Conservation (phyloP, 805 yeast genomes). For the Wickerhamomyces canadensis region DNA sequence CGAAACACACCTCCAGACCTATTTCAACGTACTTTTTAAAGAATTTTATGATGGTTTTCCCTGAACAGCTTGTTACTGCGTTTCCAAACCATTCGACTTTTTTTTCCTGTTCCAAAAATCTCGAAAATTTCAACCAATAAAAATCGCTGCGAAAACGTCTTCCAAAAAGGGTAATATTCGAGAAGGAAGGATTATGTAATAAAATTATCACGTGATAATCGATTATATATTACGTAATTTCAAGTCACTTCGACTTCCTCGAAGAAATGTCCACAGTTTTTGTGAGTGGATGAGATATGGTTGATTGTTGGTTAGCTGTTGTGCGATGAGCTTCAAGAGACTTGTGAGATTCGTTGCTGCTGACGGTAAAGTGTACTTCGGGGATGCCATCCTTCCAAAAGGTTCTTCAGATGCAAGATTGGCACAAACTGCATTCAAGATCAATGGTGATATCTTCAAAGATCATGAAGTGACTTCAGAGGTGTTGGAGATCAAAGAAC, state of each 20-base stretch:
- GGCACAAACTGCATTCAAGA: slow-evolving; percentile 35
- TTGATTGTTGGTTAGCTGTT: no score
- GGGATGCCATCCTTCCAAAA: slow-evolving; percentile 40
- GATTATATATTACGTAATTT: no score
- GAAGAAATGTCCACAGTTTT: no score
- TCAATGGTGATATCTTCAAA: slow-evolving; percentile 42
- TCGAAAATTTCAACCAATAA: not conserved
- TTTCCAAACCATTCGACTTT: slow-evolving; percentile 1
- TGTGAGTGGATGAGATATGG: no score
- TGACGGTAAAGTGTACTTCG: slow-evolving; percentile 38
- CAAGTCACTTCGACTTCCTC: no score
- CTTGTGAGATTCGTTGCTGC: slow-evolving; percentile 41
- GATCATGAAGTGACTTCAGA: slow-evolving; percentile 31
- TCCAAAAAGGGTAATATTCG: not conserved
- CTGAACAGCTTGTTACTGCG: not conserved
- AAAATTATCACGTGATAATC: no score
- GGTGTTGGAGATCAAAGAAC: slow-evolving; percentile 25
- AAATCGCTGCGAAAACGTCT: not conserved
- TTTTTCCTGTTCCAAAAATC: not conserved
- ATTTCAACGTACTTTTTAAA: not conserved
- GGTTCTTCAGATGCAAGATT: slow-evolving; percentile 31
- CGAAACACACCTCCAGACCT: no score
- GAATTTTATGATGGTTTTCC: not conserved
- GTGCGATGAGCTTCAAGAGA: slow-evolving; percentile 16
- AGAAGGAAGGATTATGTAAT: no score